phyloP scores from a whole-genome alignment of 345 rosid species.

The Murraya koenigii region DNA sequence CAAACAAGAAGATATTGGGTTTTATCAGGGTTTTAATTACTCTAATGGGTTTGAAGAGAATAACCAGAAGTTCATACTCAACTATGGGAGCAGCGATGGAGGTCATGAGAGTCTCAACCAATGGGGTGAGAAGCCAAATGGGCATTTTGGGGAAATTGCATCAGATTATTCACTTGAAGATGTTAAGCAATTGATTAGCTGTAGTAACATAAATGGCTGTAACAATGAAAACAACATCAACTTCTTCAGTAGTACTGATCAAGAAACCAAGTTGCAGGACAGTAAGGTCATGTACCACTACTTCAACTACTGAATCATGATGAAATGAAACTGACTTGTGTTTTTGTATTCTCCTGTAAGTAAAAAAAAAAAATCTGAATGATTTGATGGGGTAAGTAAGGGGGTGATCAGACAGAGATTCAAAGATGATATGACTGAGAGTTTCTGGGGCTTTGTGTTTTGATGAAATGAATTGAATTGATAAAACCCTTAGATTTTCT shows the following conservation, averaged over 20 bases:
- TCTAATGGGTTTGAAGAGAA: conserved; percentile 34
- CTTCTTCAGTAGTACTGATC: conserved; percentile 29
- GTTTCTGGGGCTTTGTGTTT: conserved; percentile 37
- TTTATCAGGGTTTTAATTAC: conserved; percentile 25
- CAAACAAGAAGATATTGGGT: conserved; percentile 55
- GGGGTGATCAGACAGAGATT: conserved; percentile 8
- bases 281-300: conserved; percentile 46
- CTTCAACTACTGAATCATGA: conserved; percentile 36
- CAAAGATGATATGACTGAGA: conserved; percentile 20
- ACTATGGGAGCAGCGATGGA: conserved; percentile 20
- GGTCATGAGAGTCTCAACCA: conserved; percentile 21
- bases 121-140: conserved; percentile 39
- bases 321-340: conserved; percentile 30
- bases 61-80: conserved; percentile 33
- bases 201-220: conserved; percentile 18
- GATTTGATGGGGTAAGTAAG: conserved; percentile 76
- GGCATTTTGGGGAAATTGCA: conserved; percentile 38
- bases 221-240: conserved; percentile 18
- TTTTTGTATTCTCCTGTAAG: conserved; percentile 20
- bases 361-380: conserved; percentile 38
- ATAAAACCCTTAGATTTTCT: not conserved
- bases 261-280: conserved; percentile 60
- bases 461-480: conserved; percentile 19
- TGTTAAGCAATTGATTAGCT: conserved; percentile 61
- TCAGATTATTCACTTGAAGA: conserved; percentile 46